Evolutionary conservation across 2,329 filamentous ascomycete species (phyloP), one percentile per base, ranked within the genome.

Genomic region (Emergomyces pasteurianus): DNA sequence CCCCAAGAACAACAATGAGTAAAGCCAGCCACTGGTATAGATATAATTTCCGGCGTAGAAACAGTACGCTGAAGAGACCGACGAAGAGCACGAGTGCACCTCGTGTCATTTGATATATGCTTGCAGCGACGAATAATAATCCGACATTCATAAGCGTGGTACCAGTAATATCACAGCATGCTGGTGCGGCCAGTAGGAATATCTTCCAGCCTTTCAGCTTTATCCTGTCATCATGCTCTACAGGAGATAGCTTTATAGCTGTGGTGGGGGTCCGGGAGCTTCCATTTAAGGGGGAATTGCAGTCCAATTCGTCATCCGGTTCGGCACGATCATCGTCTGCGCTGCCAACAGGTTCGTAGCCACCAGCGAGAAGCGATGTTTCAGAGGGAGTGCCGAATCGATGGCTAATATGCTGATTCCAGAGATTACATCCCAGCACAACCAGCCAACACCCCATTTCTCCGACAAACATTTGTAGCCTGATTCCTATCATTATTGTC

Each of bases 101-200:
- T 62, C 94, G 82, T 1, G 92, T 97, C 94, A 99, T 99, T 77
- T 99, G 94, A 76, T 96, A 99, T 70, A 99, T 96, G 63, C 90
- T 95, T 1, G 94, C 90, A 14, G 90, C 94, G 28, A 97, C 92
- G 72, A 97, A 92, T 56, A 97, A 81, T 66, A 99, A 80, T 3
- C 94, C 94, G 4, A 90, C 89, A 71, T 99, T 99, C 92, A 99
- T 97, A 60, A 97, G 82, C 3, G 94, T 99, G 4, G 94, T 99
- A 55, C 90, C 94, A 28, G 89, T 85, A 65, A 97, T 96, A 72
- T 99, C 94, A 76, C 92, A 96, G 70, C 91, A 87, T 49, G 94
- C 89, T 1, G 94, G 94, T 12, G 95, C 78, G 8, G 91, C 87
- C 59, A 99, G 82, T 36, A 97, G 75, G 3, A 87, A 70, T 23